Conservation (phyloP, 169 alveolate species). For the Cystoisospora suis region DNA sequence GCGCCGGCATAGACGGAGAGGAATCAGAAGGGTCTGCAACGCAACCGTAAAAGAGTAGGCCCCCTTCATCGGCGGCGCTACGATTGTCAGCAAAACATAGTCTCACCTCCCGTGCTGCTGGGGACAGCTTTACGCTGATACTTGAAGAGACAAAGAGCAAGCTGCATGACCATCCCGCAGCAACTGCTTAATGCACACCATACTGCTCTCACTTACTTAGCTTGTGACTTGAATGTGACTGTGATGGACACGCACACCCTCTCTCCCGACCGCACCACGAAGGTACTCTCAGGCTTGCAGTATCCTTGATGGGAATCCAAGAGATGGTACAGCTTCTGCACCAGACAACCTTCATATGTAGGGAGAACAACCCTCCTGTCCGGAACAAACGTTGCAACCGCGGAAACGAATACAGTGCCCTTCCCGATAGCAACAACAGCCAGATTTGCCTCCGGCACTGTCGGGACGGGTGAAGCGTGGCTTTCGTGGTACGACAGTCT, state of each 20-base stretch:
- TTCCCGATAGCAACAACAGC: background rate
- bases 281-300: background rate
- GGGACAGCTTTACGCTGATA: too few species aligned
- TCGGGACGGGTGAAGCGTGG: background rate
- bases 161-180: too few species aligned
- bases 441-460: background rate
- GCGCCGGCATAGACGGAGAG: too few species aligned
- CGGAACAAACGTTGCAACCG: background rate
- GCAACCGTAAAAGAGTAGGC: too few species aligned
- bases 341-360: constrained; percentile 14
- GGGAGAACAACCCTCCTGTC: background rate
- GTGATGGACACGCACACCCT: constrained; percentile 20
- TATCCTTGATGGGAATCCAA: background rate
- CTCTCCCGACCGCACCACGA: constrained; percentile 15
- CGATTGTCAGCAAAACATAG: too few species aligned
- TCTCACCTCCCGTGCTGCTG: too few species aligned
- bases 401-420: background rate
- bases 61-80: too few species aligned
- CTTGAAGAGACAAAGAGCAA: too few species aligned
- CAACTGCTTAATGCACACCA: too few species aligned
- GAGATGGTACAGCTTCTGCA: background rate
- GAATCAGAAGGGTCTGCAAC: too few species aligned
- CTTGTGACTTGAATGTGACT: background rate
- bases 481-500: background rate
- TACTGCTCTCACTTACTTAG: background rate